Base-by-base conservation (phyloP, 1,284 basidiomycete genomes). In the Pseudozyma tsukubaensis region DNA sequence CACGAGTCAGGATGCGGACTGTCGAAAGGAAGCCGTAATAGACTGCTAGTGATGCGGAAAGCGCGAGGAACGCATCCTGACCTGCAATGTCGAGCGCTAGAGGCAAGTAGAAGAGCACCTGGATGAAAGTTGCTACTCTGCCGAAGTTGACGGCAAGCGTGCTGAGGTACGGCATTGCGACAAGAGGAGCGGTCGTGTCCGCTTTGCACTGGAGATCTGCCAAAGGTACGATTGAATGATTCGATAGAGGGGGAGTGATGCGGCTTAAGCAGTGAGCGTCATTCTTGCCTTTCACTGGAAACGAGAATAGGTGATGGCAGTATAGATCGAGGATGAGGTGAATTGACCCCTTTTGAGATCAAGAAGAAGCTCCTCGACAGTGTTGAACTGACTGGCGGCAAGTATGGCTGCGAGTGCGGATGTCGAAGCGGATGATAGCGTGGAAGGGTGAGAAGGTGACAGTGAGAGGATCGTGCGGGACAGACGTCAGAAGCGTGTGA, bases 61-160 rank as follows among this genome's bases (percentile, higher is more conserved):
- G 73, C 4, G 83, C 82, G 16, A 83, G 69, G 52, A 84, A 84
- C 4, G 80, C 79, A 51, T 84, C 82, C 39, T 77, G 73, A n/a
- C 80, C 79, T 1, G 80, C 80, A n/a, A 82, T 68, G 64, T 84
- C 83, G 55, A 84, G 78, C 1, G 83, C 72, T 16, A 84, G 73
- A 1, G 83, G 83, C 14, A 84, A 75, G 52, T 81, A 84, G 50
- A 81, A 72, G 59, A 84, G 72, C n/a, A 83, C 74, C 66, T 84
- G 83, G 11, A 83, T 58, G 44, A 82, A 72, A 29, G 77, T 77
- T 9, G 76, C 69, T 24, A 78, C 66, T 12, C 78, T 62, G 34
- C 77, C 77, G 53, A 80, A 73, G 57, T 73, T 76, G 60, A 74
- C 61, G 44, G 71, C 59, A 9, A 78, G 50, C 8, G 77, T 51